These are phyloP conservation scores for Fusarium sp. DNA, from an alignment of 2,329 filamentous ascomycete species.

Conservation along the genomic window DNA sequence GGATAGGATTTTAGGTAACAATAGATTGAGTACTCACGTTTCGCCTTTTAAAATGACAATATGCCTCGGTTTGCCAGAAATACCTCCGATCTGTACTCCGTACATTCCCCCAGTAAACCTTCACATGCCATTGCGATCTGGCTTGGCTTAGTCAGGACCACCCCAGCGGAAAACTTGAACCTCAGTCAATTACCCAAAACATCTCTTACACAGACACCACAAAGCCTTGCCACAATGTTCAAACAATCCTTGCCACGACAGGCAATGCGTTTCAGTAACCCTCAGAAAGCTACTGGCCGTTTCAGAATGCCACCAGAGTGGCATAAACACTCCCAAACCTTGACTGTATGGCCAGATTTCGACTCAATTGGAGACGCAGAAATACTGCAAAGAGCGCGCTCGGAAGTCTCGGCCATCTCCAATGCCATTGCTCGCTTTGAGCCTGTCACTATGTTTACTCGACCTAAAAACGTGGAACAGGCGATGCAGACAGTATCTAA, in stretches of 20 bases:
- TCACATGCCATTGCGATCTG: too few relatives aligned
- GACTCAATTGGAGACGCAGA: slow-evolving; percentile 11
- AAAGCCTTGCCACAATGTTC: neutral
- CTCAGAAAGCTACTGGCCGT: neutral
- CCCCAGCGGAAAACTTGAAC: neutral
- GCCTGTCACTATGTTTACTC: slow-evolving; percentile 45
- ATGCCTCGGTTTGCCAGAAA: too few relatives aligned
- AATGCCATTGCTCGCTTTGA: slow-evolving; percentile 46
- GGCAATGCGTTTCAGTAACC: neutral
- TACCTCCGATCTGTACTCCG: too few relatives aligned
- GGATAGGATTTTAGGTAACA: too few relatives aligned
- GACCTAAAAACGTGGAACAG: neutral
- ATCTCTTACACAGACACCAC: neutral
- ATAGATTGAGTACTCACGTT: too few relatives aligned
- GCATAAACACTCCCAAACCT: slow-evolving; percentile 24
- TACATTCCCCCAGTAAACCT: too few relatives aligned
- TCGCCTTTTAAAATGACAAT: too few relatives aligned
- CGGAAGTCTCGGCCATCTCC: slow-evolving; percentile 46
- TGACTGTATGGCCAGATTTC: slow-evolving; percentile 32
- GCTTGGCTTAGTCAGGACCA: too few relatives aligned
- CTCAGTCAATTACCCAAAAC: neutral
- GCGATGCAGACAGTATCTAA: slow-evolving; percentile 16
- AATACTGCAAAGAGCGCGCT: slow-evolving; percentile 5
- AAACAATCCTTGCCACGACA: neutral
- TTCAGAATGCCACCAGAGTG: slow-evolving; percentile 36